These are phyloP conservation scores for Boletus eberwhitei DNA, from an alignment of 768 basidiomycete species.

Conservation along the genomic window DNA sequence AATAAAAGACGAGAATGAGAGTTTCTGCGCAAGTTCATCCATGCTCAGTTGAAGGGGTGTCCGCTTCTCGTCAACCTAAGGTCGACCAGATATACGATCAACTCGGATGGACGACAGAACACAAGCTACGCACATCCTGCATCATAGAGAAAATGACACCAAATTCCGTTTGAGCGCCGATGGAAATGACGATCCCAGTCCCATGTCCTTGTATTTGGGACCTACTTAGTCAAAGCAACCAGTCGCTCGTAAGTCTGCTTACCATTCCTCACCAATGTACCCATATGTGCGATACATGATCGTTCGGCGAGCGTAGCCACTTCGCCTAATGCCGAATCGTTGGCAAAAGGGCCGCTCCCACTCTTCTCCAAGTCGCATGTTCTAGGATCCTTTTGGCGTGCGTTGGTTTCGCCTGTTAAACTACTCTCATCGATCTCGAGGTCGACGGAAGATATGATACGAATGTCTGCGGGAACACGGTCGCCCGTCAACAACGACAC, in stretches of 20 bases:
- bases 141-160: constrained; percentile 97
- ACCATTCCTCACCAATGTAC: constrained; percentile 91
- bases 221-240: constrained; percentile 2
- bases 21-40: constrained; percentile 93
- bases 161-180: constrained; percentile 85
- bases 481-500: constrained; percentile 89
- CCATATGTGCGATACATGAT: constrained; percentile 91
- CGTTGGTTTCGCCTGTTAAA: constrained; percentile 87
- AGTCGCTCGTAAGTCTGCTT: constrained; percentile 8
- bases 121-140: constrained; percentile 68
- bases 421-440: constrained; percentile 96
- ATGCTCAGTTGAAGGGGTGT: constrained; percentile 91
- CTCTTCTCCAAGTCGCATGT: constrained; percentile 47
- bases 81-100: background rate
- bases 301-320: constrained; percentile 74
- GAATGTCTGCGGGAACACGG: constrained; percentile 90
- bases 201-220: constrained; percentile 58
- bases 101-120: background rate
- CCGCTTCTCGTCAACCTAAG: constrained; percentile 75
- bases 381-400: constrained; percentile 64
- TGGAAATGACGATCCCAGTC: constrained; percentile 82
- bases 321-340: constrained; percentile 36
- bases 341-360: constrained; percentile 4
- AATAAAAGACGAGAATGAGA: constrained; percentile 89
- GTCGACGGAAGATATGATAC: constrained; percentile 76